Evolutionary conservation across 148 eudicot genomes (phyloP), one percentile per base, ranked within the genome.

Genomic region (Polygonum aviculare): DNA sequence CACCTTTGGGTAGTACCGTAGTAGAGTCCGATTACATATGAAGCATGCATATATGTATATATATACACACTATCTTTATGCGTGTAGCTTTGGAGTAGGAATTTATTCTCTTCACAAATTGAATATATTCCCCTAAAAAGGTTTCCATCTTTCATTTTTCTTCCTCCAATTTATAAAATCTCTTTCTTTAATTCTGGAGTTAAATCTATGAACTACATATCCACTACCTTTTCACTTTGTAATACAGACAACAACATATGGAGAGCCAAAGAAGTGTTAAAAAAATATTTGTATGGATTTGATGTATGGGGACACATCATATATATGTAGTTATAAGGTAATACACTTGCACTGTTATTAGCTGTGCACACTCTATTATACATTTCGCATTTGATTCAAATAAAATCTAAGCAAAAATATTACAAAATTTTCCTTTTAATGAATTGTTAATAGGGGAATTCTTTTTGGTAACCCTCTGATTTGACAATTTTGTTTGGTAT

Each of bases 61-160:
- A 47, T 4, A 50, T n/a, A 54, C 59, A 18, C 59, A 54, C 1
- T 26, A 26, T 54, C 19, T 54, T 6, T n/a, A 26, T 54, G 60
- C 60, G 26, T 54, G 60, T n/a, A n/a, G 21, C 60, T 54, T 54
- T 54, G 60, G 60, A 54, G 60, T 54, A n/a, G 60, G 60, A 54
- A 54, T 54, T 54, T 54, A 54, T 54, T 54, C 60, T 54, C 60
- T 21, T 10, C 60, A 44, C 60, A 54, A 54, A 54, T 54, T 54
- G 60, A 54, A 54, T 54, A 54, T 54, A 54, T 54, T 54, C 60
- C 26, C 26, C 26, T 54, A 54, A n/a, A 54, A 54, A 54, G 60
- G 60, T 54, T 54, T 18, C 26, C 60, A 54, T n/a, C 60, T 54
- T 54, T 54, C 26, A n/a, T 15, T 50, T 10, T 54, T n/a, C n/a